Evolutionary conservation across 371 early-diverging fungal genomes (phyloP), one percentile per base, ranked within the genome.

Genomic region (Globomyces sp.): DNA sequence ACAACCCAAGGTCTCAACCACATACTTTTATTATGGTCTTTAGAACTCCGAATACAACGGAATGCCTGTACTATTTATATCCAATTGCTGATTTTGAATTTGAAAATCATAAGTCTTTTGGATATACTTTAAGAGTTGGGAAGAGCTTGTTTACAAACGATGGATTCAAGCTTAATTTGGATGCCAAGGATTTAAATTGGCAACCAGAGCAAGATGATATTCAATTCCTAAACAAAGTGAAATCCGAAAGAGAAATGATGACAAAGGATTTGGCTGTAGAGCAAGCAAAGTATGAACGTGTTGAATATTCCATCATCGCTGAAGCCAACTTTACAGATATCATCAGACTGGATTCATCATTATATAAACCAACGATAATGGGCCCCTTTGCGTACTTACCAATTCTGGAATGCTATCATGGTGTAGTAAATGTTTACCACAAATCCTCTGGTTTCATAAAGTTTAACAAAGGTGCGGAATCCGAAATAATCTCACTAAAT

Each of bases 351-450:
- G 69, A 74, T 1, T 58, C 55, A 4, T 59, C 71, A 11, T 58
- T 6, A 4, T 13, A 58, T 37, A 13, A n/a, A 1, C 77, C 78
- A 2, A 55, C 66, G 9, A 67, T 77, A 9, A 77, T 77, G 77
- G 78, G 77, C 2, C 40, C 72, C 8, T 68, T 74, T 10, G 72
- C 66, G 10, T 77, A 74, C 41, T 9, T 78, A 10, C 77, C 77
- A 0, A 69, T 74, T 41, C 59, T 77, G 24, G 78, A 77, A 52
- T 77, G 77, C 63, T 71, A 75, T 45, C 77, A 77, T 66, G 78
- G 75, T 3, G 60, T 77, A n/a, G 69, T 77, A 6, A 71, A 69
- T 1, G n/a, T 77, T 9, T 57, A 68, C 49, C 77, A 77, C 46
- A 57, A 48, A n/a, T 63, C 70, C n/a, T 47, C 34, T 4, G 71